Evolutionary conservation across 2,329 filamentous ascomycete genomes (phyloP).

Genomic region (Fusarium robinianum): DNA sequence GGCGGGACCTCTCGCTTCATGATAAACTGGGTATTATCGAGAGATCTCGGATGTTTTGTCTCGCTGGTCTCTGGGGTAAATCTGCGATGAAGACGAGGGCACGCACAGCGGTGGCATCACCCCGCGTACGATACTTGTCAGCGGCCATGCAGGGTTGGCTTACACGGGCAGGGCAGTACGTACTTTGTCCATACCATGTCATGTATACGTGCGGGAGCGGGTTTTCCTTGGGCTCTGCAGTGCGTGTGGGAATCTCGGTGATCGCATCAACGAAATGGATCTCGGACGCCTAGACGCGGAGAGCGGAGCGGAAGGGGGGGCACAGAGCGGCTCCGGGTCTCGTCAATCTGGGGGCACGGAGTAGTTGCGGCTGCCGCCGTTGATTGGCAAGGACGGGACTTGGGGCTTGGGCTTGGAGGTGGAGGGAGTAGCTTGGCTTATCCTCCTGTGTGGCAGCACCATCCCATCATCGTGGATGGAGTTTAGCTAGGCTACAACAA

Average conservation of each 20-base stretch:
- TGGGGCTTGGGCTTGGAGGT: too few relatives aligned
- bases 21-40: conserved; percentile 19
- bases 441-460: too few relatives aligned
- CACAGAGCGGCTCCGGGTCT: conserved; percentile 32
- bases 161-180: too few relatives aligned
- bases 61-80: conserved; percentile 9
- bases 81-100: conserved; percentile 17
- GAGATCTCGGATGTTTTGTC: conserved; percentile 17
- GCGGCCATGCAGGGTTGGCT: conserved; percentile 17
- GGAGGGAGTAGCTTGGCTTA: too few relatives aligned
- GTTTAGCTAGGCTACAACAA: conserved; percentile 2
- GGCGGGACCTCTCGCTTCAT: conserved; percentile 7
- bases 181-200: too few relatives aligned
- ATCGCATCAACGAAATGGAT: conserved; percentile 8
- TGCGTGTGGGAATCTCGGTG: conserved; percentile 7
- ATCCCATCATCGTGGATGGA: conserved; percentile 1
- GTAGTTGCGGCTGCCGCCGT: neutral
- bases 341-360: neutral
- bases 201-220: too few relatives aligned
- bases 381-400: conserved; percentile 4
- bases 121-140: conserved; percentile 21
- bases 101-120: conserved; percentile 26
- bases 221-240: too few relatives aligned
- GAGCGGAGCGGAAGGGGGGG: conserved; percentile 14
- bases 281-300: conserved; percentile 13